Evolutionary conservation across 1,284 basidiomycete species (phyloP), one percentile per base, ranked within the genome.

Genomic region (Ceratorhiza oryzae-sativae): DNA sequence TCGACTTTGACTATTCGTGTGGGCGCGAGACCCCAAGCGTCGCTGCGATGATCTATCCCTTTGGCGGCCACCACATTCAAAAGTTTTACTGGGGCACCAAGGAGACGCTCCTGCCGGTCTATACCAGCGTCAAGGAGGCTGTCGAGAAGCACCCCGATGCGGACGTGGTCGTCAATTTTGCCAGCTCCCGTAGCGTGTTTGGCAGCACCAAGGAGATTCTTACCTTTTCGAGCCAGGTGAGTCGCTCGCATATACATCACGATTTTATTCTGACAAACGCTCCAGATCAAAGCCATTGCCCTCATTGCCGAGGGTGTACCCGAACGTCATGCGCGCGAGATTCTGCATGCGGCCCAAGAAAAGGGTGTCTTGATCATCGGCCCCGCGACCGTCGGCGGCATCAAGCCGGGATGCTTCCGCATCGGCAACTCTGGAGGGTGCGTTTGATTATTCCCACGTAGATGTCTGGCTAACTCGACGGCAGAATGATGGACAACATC

Each of bases 81-180:
- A 99, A 99, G 86, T 97, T 98, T 87, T 96, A 99, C 88, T 99
- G 97, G 97, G 97, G 97, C 74, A 99, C 97, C 73, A 96, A 95
- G 86, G 97, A 99, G 86, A 97, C 96, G 0, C 90, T 99, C 56
- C 89, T 99, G 49, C 97, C 97, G 56, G 97, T 99, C 72, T 99
- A 98, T 86, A 97, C 97, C 34, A 90, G 89, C 75, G 87, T 98
- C 76, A 90, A 88, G 73, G 97, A 99, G 80, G 97, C 97, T 8
- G 89, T 93, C 77, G 87, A 89, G 83, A 99, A 98, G 87, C 97
- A 98, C 85, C 88, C 93, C 53, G 97, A 99, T 78, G 96, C 94
- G 72, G 97, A 98, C 80, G 95, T 97, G 63, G 91, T 98, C 45
- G 97, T 99, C 81, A 99, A 99, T 91, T 99, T 99, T 82, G 94